These are phyloP conservation scores for Spirogloea muscicola DNA, from an alignment of 139 green algal species.

Conservation along the genomic window DNA sequence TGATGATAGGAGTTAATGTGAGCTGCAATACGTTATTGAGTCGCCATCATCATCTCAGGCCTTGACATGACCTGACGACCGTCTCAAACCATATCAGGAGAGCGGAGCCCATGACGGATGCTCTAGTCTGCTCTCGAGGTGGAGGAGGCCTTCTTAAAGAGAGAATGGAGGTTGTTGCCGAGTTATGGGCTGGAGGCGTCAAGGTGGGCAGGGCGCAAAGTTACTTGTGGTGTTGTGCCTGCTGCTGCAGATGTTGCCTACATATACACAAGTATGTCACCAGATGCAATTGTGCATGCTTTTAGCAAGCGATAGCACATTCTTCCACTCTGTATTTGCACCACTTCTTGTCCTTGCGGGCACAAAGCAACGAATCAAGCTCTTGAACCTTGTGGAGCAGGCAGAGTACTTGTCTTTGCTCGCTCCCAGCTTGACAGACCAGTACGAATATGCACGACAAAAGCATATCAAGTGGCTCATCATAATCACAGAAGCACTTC, in stretches of 20 bases:
- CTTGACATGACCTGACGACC: too few relatives aligned
- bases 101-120: too few relatives aligned
- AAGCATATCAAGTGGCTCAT: constrained; percentile 69
- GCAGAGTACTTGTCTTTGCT: constrained; percentile 63
- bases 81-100: too few relatives aligned
- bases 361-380: not conserved
- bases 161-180: constrained; percentile 60
- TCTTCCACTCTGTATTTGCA: not conserved
- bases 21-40: too few relatives aligned
- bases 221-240: not conserved
- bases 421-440: constrained; percentile 61
- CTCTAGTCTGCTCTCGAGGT: constrained; percentile 72
- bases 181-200: constrained; percentile 69
- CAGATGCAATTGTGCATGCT: not conserved
- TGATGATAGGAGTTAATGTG: too few relatives aligned
- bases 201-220: constrained; percentile 12
- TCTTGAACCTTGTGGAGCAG: not conserved
- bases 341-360: not conserved
- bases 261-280: not conserved
- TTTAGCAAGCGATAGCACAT: not conserved
- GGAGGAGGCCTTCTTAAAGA: constrained; percentile 65
- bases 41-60: too few relatives aligned
- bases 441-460: constrained; percentile 73
- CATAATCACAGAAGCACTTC: constrained; percentile 55
- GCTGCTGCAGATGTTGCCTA: not conserved